These are phyloP conservation scores for Tetracladium marchalianum DNA, from an alignment of 495 filamentous ascomycete genomes.

Conservation along the genomic window DNA sequence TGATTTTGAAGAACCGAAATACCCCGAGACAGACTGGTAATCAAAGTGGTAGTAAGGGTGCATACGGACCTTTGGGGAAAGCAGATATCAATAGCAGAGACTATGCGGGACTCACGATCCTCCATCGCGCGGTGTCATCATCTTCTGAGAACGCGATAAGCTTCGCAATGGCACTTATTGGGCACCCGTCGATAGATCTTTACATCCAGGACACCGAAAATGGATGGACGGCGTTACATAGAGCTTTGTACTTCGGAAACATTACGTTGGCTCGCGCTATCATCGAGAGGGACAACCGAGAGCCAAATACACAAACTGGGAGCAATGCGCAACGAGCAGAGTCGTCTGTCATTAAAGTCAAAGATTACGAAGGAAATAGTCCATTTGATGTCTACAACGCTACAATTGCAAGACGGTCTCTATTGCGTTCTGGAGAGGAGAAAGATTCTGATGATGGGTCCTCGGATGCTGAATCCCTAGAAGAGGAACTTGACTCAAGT, in stretches of 20 bases:
- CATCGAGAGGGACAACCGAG: constrained; percentile 61
- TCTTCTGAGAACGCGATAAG: constrained; percentile 50
- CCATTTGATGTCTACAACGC: constrained; percentile 86
- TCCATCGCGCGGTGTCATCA: constrained; percentile 77
- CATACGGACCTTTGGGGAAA: constrained; percentile 7
- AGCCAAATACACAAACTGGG: constrained; percentile 42
- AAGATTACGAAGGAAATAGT: constrained; percentile 89
- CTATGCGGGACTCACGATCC: constrained; percentile 63
- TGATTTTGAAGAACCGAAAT: constrained; percentile 34
- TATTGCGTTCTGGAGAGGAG: constrained; percentile 23
- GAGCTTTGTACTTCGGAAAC: constrained; percentile 89
- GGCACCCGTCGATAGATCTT: constrained; percentile 75
- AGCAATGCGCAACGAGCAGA: constrained; percentile 32
- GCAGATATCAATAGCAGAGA: constrained; percentile 78
- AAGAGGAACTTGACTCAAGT: constrained; percentile 16
- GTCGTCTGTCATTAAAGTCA: constrained; percentile 73
- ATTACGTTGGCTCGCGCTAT: constrained; percentile 74
- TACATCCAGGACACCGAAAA: constrained; percentile 81
- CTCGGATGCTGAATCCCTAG: constrained; percentile 19
- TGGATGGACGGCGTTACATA: constrained; percentile 91
- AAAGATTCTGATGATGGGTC: constrained; percentile 27
- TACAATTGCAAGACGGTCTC: constrained; percentile 57
- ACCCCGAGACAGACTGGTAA: constrained; percentile 23
- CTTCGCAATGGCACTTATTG: constrained; percentile 70
- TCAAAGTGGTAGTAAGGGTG: constrained; percentile 1